Base-by-base conservation (phyloP, 176 grass and related monocot species). In the Carex parvula region DNA sequence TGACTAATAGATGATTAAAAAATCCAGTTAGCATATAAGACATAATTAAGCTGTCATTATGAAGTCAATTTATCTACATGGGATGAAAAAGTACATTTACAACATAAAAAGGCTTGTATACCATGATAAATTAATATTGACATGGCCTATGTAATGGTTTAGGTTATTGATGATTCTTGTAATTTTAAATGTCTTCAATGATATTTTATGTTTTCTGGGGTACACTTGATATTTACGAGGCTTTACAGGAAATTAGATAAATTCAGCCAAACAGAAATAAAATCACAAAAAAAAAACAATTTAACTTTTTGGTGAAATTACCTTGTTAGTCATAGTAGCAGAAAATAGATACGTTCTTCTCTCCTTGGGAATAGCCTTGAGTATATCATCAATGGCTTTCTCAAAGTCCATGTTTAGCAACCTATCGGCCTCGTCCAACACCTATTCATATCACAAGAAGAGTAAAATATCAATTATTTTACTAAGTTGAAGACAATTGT, bases 311-410 rank as follows among this genome's bases (percentile, higher is more conserved):
- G 8, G 44, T 46, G 44, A 76, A 48, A 41, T 32, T 75, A 98
- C 92, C 91, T 98, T 98, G 81, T 95, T 91, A 3, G 95, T 95
- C 93, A 98, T 98, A 35, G 92, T 95, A 12, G 95, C 95, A 84
- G 95, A 98, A 81, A 95, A 98, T 69, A 95, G 85, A 63, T 87
- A 98, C 29, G 95, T 98, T 79, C 59, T 92, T 80, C 95, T 80
- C 59, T 98, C 91, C 87, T 92, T 85, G 87, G 95, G 92, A 78
- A 98, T 95, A 79, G 80, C 92, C 65, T 90, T 95, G 55, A 98
- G 70, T 79, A 98, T 98, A 10, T 98, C 96, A 89, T 98, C 96
- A 22, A 98, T 85, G 29, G 88, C 67, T 85, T 93, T 94, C 85
- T 98, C 91, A 84, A 98, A 98, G 79, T 98, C 95, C 86, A 89